Conservation (phyloP, 352 stramenopile genomes). For the Discostella stelligera region DNA sequence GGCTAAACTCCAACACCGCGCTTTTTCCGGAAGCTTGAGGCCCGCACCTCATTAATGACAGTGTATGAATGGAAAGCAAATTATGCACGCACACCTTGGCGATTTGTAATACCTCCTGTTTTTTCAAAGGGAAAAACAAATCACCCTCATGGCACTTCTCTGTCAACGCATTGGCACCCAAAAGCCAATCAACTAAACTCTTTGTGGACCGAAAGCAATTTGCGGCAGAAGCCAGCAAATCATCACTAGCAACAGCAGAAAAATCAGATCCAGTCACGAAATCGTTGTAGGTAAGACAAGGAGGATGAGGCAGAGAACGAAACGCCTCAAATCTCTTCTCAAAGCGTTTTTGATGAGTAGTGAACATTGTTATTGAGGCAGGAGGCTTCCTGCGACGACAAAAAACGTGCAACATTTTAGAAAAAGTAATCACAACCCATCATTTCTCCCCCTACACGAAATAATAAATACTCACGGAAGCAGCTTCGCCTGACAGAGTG, state of each 20-base stretch:
- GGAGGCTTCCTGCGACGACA: conserved; percentile 17
- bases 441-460: neutral
- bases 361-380: conserved; percentile 50
- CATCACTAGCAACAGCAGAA: conserved; percentile 39
- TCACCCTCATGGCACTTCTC: conserved; percentile 21
- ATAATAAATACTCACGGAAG: conserved; percentile 23
- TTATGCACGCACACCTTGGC: conserved; percentile 71
- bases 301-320: conserved; percentile 55
- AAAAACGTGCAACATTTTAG: neutral
- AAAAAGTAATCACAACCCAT: neutral
- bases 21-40: neutral
- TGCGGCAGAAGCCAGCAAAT: conserved; percentile 54
- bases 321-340: conserved; percentile 73
- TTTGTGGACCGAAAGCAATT: conserved; percentile 66
- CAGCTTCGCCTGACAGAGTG: conserved; percentile 57
- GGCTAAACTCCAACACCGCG: conserved; percentile 11
- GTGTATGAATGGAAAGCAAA: conserved; percentile 63
- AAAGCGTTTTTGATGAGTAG: conserved; percentile 59
- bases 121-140: conserved; percentile 41
- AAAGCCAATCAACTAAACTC: conserved; percentile 49
- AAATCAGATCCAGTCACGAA: conserved; percentile 65
- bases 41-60: conserved; percentile 20
- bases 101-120: conserved; percentile 51
- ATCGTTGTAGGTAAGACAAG: conserved; percentile 61
- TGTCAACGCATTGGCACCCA: conserved; percentile 6